Evolutionary conservation across 176 grass and related monocot genomes (phyloP).

Genomic region (Ampelocalamus luodianensis): DNA sequence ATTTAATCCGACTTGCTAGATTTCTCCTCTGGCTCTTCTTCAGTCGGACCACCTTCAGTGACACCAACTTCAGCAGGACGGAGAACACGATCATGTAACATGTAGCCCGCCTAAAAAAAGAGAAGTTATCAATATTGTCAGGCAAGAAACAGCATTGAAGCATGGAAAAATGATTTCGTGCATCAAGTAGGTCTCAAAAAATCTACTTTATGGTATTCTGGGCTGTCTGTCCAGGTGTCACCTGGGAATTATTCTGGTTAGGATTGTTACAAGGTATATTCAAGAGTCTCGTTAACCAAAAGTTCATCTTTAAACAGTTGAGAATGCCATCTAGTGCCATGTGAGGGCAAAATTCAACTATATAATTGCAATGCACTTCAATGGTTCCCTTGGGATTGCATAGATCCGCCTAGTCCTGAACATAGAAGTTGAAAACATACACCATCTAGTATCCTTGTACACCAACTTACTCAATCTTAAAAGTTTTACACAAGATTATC

Average conservation of each 20-base stretch:
- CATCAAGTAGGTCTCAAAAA: not conserved
- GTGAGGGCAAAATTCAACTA: not conserved
- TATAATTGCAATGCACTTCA: not conserved
- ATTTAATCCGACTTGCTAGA: conserved; percentile 17
- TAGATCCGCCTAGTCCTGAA: not conserved
- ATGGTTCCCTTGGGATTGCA: not conserved
- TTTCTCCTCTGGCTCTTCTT: conserved; percentile 38
- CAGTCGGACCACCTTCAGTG: conserved; percentile 38
- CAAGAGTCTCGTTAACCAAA: not conserved
- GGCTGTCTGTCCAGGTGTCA: not conserved
- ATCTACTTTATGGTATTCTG: not conserved
- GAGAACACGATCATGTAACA: conserved; percentile 64
- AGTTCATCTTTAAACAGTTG: not conserved
- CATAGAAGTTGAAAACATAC: not conserved
- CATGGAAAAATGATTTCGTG: not conserved
- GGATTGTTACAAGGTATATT: not conserved
- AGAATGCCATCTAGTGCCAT: not conserved
- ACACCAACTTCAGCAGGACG: conserved; percentile 71
- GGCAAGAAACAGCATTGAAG: not conserved
- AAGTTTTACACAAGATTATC: not conserved
- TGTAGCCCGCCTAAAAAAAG: conserved; percentile 58
- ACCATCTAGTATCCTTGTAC: not conserved
- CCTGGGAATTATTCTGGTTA: not conserved
- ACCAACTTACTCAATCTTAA: not conserved
- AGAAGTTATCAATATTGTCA: not conserved